phyloP scores from a whole-genome alignment of 495 filamentous ascomycete species.

The Pyronema domesticum region DNA sequence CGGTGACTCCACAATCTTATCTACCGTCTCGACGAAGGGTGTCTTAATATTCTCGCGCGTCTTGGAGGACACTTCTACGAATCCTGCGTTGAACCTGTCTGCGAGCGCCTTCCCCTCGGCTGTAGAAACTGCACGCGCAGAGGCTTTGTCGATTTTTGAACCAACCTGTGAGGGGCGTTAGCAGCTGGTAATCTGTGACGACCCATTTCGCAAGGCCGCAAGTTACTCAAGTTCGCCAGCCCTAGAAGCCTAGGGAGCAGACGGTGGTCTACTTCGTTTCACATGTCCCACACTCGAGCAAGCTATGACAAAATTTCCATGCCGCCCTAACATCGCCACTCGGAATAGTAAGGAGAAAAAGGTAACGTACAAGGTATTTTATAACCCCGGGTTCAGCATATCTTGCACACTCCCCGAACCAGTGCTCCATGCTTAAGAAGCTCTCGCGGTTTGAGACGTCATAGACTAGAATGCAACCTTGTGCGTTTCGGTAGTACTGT shows the following conservation, averaged over 20 bases:
- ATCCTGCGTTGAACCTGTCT: constrained; percentile 30
- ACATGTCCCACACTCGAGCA: not conserved
- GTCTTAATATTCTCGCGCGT: constrained; percentile 35
- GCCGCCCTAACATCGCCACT: not conserved
- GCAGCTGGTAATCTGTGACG: not conserved
- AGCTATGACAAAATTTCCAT: not conserved
- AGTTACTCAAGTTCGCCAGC: too few species aligned
- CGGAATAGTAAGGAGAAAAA: not conserved
- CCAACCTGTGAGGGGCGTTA: constrained; percentile 28
- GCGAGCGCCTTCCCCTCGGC: constrained; percentile 37
- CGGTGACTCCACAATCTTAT: constrained; percentile 33
- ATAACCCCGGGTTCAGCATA: constrained; percentile 36
- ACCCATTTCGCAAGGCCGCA: too few species aligned
- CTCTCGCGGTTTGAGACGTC: constrained; percentile 38
- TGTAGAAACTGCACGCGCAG: constrained; percentile 31
- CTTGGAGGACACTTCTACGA: constrained; percentile 41
- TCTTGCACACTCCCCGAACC: constrained; percentile 40
- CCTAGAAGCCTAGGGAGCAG: too few species aligned
- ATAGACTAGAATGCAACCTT: constrained; percentile 42
- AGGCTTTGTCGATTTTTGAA: constrained; percentile 36
- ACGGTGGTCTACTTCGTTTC: too few species aligned
- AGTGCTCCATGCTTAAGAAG: constrained; percentile 39
- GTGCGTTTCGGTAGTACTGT: constrained; percentile 40
- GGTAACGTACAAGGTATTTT: constrained; percentile 32
- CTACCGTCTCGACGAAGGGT: constrained; percentile 39